Base-by-base conservation (phyloP, 371 early-diverging fungal species). In the Rhizopus microsporus region DNA sequence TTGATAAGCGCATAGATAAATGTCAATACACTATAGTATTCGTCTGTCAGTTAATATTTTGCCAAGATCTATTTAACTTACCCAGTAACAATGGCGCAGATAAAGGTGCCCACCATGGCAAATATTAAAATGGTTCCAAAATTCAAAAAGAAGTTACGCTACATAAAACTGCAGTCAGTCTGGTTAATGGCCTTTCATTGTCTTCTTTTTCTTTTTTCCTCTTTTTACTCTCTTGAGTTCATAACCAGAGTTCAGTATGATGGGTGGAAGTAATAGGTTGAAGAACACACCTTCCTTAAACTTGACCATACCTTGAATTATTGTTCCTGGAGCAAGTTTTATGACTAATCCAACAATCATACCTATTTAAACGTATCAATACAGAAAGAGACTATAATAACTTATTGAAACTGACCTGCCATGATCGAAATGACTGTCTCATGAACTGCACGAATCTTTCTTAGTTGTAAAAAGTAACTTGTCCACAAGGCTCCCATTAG, bases 191-290 rank as follows among this genome's bases (percentile, higher is more conserved):
- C 23, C 23, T 2, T 31, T 47, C 16, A 30, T 32, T 23, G 7
- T 43, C 17, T 43, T 43, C 44, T 43, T 17, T 17, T 43, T 16
- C 3, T 47, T 10, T 31, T 32, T 47, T 38, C n/a, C 7, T 33
- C 9, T 15, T 54, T 68, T 43, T 78, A 85, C 87, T 68, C 87
- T 78, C 63, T 96, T 93, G 78, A 97, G 77, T 51, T 93, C 93
- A 65, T 93, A 97, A 1, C 96, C 96, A 13, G 94, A 94, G 69
- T 95, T 92, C 17, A 97, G 79, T 63, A 97, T 96, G 62, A 97
- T 95, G 4, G 98, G 98, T 23, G 98, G 98, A 45, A 97, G 83
- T 5, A 97, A 68, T 55, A 97, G 69, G 68, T 96, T 97, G 81
- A 96, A 96, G 62, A 97, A 97, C 52, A 92, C 88, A 0, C 89